These are phyloP conservation scores for Laguncularia racemosa DNA, from an alignment of 345 rosid genomes.

Conservation along the genomic window DNA sequence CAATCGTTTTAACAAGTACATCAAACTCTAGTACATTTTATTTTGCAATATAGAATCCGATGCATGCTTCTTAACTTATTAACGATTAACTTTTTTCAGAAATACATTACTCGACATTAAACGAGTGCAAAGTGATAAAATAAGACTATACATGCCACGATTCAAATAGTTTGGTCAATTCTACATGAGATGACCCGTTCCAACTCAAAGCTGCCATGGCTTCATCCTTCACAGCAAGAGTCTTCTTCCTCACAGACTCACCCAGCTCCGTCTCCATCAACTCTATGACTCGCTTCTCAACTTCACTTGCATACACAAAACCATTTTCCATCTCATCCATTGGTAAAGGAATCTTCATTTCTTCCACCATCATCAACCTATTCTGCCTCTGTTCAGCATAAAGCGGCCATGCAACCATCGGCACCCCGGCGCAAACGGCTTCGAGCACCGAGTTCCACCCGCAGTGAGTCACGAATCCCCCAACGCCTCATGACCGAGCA, in stretches of 20 bases:
- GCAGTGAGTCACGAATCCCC: slow-evolving; percentile 20
- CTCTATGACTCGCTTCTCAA: slow-evolving; percentile 25
- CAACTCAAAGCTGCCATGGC: slow-evolving; percentile 8
- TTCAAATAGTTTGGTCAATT: slow-evolving; percentile 8
- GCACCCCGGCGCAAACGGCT: slow-evolving; percentile 29
- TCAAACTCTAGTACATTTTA: too few relatives aligned
- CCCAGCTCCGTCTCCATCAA: slow-evolving; percentile 23
- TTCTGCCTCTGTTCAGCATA: slow-evolving; percentile 32
- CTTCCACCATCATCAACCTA: slow-evolving; percentile 21
- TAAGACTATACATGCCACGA: too few relatives aligned
- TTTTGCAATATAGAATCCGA: too few relatives aligned
- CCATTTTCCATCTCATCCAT: slow-evolving; percentile 12
- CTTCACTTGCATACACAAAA: slow-evolving; percentile 18
- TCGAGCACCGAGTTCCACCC: slow-evolving; percentile 25
- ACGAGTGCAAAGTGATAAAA: too few relatives aligned
- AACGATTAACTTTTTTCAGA: too few relatives aligned
- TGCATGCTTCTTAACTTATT: too few relatives aligned
- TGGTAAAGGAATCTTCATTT: slow-evolving; percentile 6
- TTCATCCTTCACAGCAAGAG: slow-evolving; percentile 1
- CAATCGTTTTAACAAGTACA: too few relatives aligned
- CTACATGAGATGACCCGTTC: slow-evolving; percentile 15
- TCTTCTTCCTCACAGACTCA: slow-evolving; percentile 6
- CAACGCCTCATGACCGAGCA: slow-evolving; percentile 15
- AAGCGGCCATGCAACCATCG: slow-evolving; percentile 44
- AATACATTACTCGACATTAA: too few relatives aligned